phyloP scores from a whole-genome alignment of 805 yeast genomes.

The Nakazawaea siamensis region DNA sequence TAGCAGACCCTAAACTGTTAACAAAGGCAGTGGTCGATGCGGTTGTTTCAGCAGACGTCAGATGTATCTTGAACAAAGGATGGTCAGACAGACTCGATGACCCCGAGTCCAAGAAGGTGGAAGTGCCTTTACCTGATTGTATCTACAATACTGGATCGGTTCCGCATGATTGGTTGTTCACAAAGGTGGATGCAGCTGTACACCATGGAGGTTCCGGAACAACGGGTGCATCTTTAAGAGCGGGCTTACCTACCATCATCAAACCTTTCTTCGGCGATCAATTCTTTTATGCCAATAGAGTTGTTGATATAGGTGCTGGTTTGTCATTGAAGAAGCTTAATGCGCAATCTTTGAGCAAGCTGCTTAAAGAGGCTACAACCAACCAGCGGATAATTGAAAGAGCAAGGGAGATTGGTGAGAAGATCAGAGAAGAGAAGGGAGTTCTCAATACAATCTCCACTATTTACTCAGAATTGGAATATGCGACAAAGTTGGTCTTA shows the following conservation, averaged over 20 bases:
- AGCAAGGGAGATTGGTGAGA: slow-evolving; percentile 55
- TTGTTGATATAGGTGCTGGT: slow-evolving; percentile 88
- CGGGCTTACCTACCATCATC: slow-evolving; percentile 83
- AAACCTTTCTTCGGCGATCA: slow-evolving; percentile 97
- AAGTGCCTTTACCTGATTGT: slow-evolving; percentile 51
- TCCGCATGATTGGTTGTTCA: slow-evolving; percentile 94
- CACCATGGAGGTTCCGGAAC: slow-evolving; percentile 98
- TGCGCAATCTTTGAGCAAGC: slow-evolving; percentile 52
- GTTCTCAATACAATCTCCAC: slow-evolving; percentile 66
- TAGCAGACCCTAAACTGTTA: slow-evolving; percentile 68
- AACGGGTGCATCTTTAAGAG: slow-evolving; percentile 83
- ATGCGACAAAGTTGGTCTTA: slow-evolving; percentile 52
- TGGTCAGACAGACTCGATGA: slow-evolving; percentile 76
- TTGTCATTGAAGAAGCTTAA: slow-evolving; percentile 62
- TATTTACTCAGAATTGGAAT: slow-evolving; percentile 74
- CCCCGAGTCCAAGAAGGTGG: slow-evolving; percentile 23
- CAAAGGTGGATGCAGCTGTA: slow-evolving; percentile 85
- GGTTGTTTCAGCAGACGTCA: slow-evolving; percentile 69
- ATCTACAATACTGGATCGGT: slow-evolving; percentile 63
- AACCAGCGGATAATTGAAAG: slow-evolving; percentile 59
- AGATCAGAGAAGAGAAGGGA: slow-evolving; percentile 70
- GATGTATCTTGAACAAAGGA: slow-evolving; percentile 86
- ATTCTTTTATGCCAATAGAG: slow-evolving; percentile 80
- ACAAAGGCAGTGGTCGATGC: slow-evolving; percentile 76
- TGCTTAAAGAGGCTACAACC: slow-evolving; percentile 59